A percentile compares a stretch with the other conserved stretches of the same genome.
These are phyloP conservation scores for Teunomyces kruisii DNA, from an alignment of 805 yeast species.

Conservation along the genomic window DNA sequence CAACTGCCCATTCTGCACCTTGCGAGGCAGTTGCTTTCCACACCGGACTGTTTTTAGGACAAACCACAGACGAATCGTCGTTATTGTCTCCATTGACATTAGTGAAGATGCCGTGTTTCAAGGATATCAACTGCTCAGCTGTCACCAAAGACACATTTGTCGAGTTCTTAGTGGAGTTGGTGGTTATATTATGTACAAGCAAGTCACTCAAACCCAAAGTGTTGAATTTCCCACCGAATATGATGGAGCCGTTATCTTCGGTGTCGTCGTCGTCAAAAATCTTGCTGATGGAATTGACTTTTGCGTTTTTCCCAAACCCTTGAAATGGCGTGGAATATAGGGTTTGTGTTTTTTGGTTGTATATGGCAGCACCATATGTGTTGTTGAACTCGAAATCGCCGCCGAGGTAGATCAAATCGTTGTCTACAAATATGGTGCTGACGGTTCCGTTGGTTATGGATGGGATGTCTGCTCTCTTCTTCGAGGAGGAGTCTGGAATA, in stretches of 20 bases:
- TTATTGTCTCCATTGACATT: slow-evolving; percentile 42
- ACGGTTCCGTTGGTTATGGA: slow-evolving; percentile 28
- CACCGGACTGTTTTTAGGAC: slow-evolving; percentile 51
- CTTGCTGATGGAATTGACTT: slow-evolving; percentile 61
- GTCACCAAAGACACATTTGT: slow-evolving; percentile 42
- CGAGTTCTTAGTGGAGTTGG: slow-evolving; percentile 25
- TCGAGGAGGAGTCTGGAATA: slow-evolving; percentile 12
- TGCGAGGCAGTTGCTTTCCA: slow-evolving; percentile 55
- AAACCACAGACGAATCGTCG: slow-evolving; percentile 39
- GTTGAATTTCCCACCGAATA: slow-evolving; percentile 79
- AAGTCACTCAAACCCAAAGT: slow-evolving; percentile 56
- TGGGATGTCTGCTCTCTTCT: slow-evolving; percentile 17
- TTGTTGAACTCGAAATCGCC: slow-evolving; percentile 64
- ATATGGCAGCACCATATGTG: slow-evolving; percentile 61
- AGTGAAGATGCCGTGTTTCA: slow-evolving; percentile 54
- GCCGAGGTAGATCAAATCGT: slow-evolving; percentile 66
- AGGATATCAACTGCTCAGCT: slow-evolving; percentile 61
- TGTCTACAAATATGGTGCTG: slow-evolving; percentile 37
- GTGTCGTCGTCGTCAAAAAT: slow-evolving; percentile 35
- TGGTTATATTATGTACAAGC: slow-evolving; percentile 35
- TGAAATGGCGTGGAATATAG: slow-evolving; percentile 60
- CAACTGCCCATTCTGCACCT: slow-evolving; percentile 67
- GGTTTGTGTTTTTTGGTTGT: slow-evolving; percentile 46
- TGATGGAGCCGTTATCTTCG: slow-evolving; percentile 42
- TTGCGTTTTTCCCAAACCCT: slow-evolving; percentile 67